Percentiles rank a stretch among this genome's conserved stretches.
phyloP scores from a whole-genome alignment of 208 protist genomes.

The Willaertia magna region DNA sequence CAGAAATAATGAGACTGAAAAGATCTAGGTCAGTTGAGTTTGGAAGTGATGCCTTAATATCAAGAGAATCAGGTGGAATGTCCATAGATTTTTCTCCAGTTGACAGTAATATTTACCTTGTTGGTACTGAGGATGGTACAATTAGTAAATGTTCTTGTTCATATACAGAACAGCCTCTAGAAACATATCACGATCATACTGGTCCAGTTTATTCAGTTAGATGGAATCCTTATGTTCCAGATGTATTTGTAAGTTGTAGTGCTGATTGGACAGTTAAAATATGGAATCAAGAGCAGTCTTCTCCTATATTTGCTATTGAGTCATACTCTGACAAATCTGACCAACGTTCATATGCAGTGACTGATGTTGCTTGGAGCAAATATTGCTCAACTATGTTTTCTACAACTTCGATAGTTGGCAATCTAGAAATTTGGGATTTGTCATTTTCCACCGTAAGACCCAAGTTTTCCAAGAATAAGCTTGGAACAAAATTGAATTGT shows the following conservation, averaged over 20 bases:
- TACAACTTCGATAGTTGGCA: constrained; percentile 60
- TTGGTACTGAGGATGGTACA: constrained; percentile 82
- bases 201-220: constrained; percentile 72
- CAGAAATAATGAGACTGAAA: constrained; percentile 38
- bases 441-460: not conserved
- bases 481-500: constrained; percentile 51
- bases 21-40: constrained; percentile 11
- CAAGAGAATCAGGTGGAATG: constrained; percentile 74
- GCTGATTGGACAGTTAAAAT: constrained; percentile 88
- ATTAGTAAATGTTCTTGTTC: constrained; percentile 87
- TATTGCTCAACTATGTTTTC: constrained; percentile 71
- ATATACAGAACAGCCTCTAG: constrained; percentile 83
- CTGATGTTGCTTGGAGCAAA: constrained; percentile 81
- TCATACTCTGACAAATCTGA: constrained; percentile 48
- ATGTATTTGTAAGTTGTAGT: constrained; percentile 78
- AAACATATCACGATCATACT: constrained; percentile 69
- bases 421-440: constrained; percentile 39
- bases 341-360: constrained; percentile 44
- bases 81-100: constrained; percentile 72
- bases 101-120: constrained; percentile 74
- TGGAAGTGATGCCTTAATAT: constrained; percentile 65
- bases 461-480: not conserved
- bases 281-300: constrained; percentile 56
- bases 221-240: constrained; percentile 72
- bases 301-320: constrained; percentile 58